Evolutionary conservation across 2,329 filamentous ascomycete genomes (phyloP).

Genomic region (Paraphaeosphaeria minitans): DNA sequence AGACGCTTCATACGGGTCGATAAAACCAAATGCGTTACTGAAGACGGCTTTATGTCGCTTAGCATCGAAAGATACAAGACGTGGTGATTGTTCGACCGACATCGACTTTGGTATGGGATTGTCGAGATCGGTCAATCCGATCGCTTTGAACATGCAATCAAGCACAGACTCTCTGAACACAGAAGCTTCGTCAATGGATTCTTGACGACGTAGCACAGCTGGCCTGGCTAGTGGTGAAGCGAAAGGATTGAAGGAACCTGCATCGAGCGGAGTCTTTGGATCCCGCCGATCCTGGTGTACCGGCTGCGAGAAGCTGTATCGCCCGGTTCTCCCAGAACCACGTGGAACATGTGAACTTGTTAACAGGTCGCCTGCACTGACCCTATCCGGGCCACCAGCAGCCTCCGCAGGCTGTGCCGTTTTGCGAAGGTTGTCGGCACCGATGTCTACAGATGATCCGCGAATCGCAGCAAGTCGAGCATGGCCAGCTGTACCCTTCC

Average conservation of each 20-base stretch:
- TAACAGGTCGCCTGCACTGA: slow-evolving; percentile 71
- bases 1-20: slow-evolving; percentile 79
- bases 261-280: slow-evolving; percentile 52
- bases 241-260: slow-evolving; percentile 50
- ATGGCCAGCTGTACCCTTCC: slow-evolving; percentile 79
- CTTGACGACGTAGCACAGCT: slow-evolving; percentile 68
- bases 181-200: slow-evolving; percentile 85
- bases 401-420: slow-evolving; percentile 31
- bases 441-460: slow-evolving; percentile 34
- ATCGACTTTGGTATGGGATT: slow-evolving; percentile 67
- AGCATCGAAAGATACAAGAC: slow-evolving; percentile 82
- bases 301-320: slow-evolving; percentile 55
- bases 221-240: slow-evolving; percentile 37
- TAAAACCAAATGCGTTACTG: slow-evolving; percentile 87
- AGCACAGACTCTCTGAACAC: slow-evolving; percentile 88
- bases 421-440: slow-evolving; percentile 24
- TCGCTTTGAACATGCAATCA: slow-evolving; percentile 93
- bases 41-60: slow-evolving; percentile 79
- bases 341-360: slow-evolving; percentile 76
- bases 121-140: slow-evolving; percentile 76
- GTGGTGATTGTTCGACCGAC: slow-evolving; percentile 84
- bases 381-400: slow-evolving; percentile 34
- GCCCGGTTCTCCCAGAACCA: slow-evolving; percentile 57
- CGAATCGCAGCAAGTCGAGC: slow-evolving; percentile 61
- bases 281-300: slow-evolving; percentile 52